Percentiles rank a stretch among this genome's conserved stretches.
Conservation (phyloP, 2,329 filamentous ascomycete species). For the Penicillium sp. region DNA sequence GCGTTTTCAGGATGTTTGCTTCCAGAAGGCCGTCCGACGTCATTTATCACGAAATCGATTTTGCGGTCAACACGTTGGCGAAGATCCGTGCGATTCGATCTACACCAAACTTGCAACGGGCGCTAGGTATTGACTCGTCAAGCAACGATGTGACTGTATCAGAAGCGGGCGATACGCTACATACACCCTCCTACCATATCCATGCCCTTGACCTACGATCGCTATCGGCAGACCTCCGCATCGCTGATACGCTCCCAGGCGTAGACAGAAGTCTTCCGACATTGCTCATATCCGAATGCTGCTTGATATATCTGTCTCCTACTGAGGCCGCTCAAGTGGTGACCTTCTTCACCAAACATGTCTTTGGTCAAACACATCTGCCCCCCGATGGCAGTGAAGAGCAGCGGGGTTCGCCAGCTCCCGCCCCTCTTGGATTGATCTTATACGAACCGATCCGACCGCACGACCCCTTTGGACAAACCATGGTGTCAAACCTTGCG, state of each 20-base stretch:
- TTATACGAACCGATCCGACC: constrained; percentile 90
- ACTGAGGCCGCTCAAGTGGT: constrained; percentile 65
- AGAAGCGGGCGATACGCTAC: constrained; percentile 44
- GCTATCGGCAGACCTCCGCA: constrained; percentile 38
- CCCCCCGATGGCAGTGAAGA: constrained; percentile 1
- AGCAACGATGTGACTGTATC: constrained; percentile 39
- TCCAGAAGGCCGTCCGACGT: constrained; percentile 49
- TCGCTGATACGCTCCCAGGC: constrained; percentile 40
- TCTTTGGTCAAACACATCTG: constrained; percentile 39
- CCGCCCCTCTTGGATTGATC: constrained; percentile 61
- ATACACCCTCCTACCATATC: constrained; percentile 52
- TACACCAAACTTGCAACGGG: constrained; percentile 33
- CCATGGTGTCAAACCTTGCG: constrained; percentile 89
- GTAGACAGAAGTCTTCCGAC: constrained; percentile 68
- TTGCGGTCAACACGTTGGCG: constrained; percentile 68
- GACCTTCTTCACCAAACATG: constrained; percentile 61
- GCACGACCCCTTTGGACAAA: constrained; percentile 81
- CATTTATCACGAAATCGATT: constrained; percentile 91
- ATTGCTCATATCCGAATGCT: constrained; percentile 90
- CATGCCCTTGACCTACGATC: constrained; percentile 72
- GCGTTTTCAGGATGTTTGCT: constrained; percentile 73
- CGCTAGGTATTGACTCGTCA: constrained; percentile 32
- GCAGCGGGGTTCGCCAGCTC: constrained; percentile 21
- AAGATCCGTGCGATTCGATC: constrained; percentile 58
- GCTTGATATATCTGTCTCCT: constrained; percentile 81